Base-by-base conservation (phyloP, 345 rosid species). In the Citrus australasica region DNA sequence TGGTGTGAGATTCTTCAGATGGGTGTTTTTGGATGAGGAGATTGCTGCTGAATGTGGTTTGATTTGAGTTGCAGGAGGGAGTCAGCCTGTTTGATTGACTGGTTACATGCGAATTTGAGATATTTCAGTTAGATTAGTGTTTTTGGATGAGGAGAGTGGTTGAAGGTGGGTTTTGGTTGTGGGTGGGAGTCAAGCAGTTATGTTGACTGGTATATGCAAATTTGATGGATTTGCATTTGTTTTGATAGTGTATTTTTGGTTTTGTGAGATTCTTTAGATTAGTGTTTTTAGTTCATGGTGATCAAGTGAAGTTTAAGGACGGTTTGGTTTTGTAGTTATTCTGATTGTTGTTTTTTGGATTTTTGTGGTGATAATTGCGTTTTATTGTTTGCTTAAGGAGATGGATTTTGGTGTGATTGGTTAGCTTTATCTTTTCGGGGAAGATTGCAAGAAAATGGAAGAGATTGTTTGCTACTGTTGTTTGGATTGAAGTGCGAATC, bases 1-100 rank as follows among this genome's bases (percentile, higher is more conserved):
- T 46, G 51, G 51, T 46, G 51, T 42, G 51, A 42, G 51, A 10
- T 11, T 42, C 14, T 46, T 46, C 13, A 46, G 51, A 46, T 46
- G 13, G 51, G 51, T 28, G 9, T 73, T 37, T 72, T 72, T 37
- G 24, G 37, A 28, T 19, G 69, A 11, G 11, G 97, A 90, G 69
- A 76, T 71, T 69, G 92, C 87, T 0, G 90, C 81, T 6, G 90
- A 82, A 35, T 89, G 90, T 71, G 97, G 97, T 4, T 80, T 94
- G 82, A 81, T 80, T 11, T 87, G 92, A 4, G 88, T 84, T 68
- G 92, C 84, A 9, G 90, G 58, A 53, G 58, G 87, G 27, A 86
- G 79, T 77, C 86, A 60, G 71, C 89, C 87, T 30, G 75, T 81
- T 76, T 81, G 87, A 28, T 79, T 84, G 24, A 78, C 86, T 25